A percentile compares a stretch with the other conserved stretches of the same genome.
phyloP scores from a whole-genome alignment of 163 green algal genomes.

The Chlorella variabilis region DNA sequence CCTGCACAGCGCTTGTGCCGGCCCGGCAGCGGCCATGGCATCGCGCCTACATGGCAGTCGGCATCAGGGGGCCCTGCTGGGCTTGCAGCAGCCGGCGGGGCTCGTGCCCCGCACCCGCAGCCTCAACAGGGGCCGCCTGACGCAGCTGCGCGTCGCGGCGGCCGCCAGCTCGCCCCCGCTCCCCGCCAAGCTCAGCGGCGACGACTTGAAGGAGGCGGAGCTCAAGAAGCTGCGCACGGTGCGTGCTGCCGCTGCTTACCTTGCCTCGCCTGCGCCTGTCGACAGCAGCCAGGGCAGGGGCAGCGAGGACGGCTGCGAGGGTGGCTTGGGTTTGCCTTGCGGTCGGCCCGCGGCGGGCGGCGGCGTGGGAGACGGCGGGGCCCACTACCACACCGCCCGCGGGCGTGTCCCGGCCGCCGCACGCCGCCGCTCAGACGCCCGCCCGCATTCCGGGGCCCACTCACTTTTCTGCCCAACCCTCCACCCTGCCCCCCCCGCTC shows the following conservation, averaged over 20 bases:
- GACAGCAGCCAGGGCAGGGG: too few species aligned
- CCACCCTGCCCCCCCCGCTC: too few species aligned
- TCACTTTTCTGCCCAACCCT: too few species aligned
- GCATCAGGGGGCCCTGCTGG: background rate
- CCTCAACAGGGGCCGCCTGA: background rate
- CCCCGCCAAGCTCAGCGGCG: background rate
- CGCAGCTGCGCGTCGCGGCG: background rate
- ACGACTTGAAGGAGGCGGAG: constrained; percentile 21
- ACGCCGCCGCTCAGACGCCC: too few species aligned
- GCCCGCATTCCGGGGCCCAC: too few species aligned
- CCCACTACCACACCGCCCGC: too few species aligned
- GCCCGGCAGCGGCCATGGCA: background rate
- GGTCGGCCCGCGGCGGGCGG: too few species aligned
- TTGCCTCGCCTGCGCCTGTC: too few species aligned
- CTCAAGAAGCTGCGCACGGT: constrained; percentile 29
- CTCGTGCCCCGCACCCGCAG: background rate
- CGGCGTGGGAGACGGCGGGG: too few species aligned
- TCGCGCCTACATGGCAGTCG: background rate
- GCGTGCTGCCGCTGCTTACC: background rate
- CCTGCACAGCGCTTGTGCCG: background rate
- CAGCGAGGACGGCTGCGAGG: too few species aligned
- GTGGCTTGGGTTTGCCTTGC: too few species aligned
- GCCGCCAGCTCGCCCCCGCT: background rate
- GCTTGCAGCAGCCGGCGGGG: background rate
- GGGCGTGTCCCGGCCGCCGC: too few species aligned